These are phyloP conservation scores for Nymphaea thermarum DNA, from an alignment of 164 flowering plant species.

Conservation along the genomic window DNA sequence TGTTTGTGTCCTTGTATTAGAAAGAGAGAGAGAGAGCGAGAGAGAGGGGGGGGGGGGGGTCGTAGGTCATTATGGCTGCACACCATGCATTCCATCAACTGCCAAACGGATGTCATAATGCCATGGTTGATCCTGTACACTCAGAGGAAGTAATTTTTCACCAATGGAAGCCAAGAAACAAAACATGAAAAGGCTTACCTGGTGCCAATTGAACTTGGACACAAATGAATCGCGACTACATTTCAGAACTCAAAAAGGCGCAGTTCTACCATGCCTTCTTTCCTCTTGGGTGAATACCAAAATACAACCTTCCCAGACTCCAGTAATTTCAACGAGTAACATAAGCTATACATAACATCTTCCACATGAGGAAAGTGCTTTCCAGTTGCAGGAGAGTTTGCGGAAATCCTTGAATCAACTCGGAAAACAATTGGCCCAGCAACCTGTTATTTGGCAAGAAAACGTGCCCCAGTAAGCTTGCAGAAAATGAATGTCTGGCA, in stretches of 20 bases:
- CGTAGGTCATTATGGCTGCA: background rate
- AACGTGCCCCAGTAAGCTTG: too few relatives aligned
- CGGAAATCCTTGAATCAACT: conserved; percentile 46
- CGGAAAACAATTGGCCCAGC: conserved; percentile 74
- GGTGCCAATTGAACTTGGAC: background rate
- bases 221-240: background rate
- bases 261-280: conserved; percentile 94
- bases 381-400: conserved; percentile 23
- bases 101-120: background rate
- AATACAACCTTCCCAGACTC: conserved; percentile 73
- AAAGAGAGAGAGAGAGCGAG: background rate
- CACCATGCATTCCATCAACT: too few relatives aligned
- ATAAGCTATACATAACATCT: conserved; percentile 63
- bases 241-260: conserved; percentile 64
- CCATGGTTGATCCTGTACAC: background rate
- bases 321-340: conserved; percentile 48
- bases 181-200: background rate
- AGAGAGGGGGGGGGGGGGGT: background rate
- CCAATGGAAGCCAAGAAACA: background rate
- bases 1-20: too few relatives aligned
- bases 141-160: background rate
- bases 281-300: conserved; percentile 92
- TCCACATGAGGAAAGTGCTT: conserved; percentile 34
- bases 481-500: background rate
- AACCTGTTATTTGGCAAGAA: conserved; percentile 28